Percentiles rank a stretch among this genome's conserved stretches.
phyloP scores from a whole-genome alignment of 768 basidiomycete species.

The Mrakia frigida region DNA sequence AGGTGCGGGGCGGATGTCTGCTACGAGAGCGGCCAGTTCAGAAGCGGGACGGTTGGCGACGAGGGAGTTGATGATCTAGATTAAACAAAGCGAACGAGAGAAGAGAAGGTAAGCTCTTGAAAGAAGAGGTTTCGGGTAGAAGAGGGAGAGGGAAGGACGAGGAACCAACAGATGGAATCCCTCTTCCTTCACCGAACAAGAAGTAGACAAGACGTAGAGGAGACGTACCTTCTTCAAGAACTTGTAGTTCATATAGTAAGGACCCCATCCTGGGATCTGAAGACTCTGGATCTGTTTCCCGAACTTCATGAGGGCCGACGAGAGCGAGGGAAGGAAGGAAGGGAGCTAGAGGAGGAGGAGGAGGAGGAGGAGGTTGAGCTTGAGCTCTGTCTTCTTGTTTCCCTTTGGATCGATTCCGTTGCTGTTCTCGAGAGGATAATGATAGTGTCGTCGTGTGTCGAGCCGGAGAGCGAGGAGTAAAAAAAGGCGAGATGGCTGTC shows the following conservation, averaged over 20 bases:
- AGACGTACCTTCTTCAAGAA: constrained; percentile 61
- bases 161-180: too few relatives aligned
- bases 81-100: too few relatives aligned
- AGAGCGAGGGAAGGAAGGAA: neutral
- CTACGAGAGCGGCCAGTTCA: constrained; percentile 78
- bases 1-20: constrained; percentile 64
- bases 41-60: constrained; percentile 82
- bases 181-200: too few relatives aligned
- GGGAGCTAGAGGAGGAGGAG: neutral
- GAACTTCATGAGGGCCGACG: constrained; percentile 55
- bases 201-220: neutral
- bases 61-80: constrained; percentile 88
- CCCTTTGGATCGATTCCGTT: neutral
- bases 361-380: neutral
- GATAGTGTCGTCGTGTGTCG: too few relatives aligned
- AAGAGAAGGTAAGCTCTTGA: neutral
- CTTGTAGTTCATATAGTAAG: constrained; percentile 97
- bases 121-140: neutral
- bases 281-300: constrained; percentile 86
- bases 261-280: constrained; percentile 94
- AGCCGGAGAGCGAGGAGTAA: too few relatives aligned
- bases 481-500: too few relatives aligned
- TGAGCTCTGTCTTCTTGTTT: neutral
- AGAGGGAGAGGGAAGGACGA: neutral
- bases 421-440: too few relatives aligned